Base-by-base conservation (phyloP, 1,284 basidiomycete genomes). In the Trametes pubescens region DNA sequence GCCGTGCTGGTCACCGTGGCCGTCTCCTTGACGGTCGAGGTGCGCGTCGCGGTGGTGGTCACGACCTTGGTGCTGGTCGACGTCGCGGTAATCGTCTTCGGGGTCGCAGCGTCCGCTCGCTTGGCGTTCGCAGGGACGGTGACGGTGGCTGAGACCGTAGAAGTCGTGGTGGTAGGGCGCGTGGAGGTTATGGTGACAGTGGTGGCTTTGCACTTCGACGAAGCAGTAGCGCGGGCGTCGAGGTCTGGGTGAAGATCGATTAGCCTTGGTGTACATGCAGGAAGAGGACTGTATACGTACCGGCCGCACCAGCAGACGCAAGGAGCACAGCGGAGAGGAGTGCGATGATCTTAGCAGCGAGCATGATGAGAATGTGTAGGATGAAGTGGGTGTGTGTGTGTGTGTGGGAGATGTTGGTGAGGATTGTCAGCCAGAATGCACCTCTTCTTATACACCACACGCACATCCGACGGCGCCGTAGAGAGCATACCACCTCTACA, bases 121-220 rank as follows among this genome's bases (percentile, higher is more conserved):
- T 47, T 56, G n/a, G 13, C 32, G 32, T 56, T 56, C 8, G 54
- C 40, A 18, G 26, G 26, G 29, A 56, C 54, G n/a, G 54, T 56
- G 11, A 43, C n/a, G 11, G 57, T 58, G 8, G 47, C 24, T 1
- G 49, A 46, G 29, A 52, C 47, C 29, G 49, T 51, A 13, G 6
- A 8, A 4, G 16, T 21, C 29, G 38, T 43, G 49, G 0, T 4
- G 1, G n/a, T 16, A 13, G 48, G n/a, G 35, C 14, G 40, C 7
- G 13, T 11, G 43, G 21, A 22, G 8, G 48, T 52, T n/a, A 24
- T 21, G 26, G 38, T 52, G 40, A 8, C 18, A 0, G 26, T 52
- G 1, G 18, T 21, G 4, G 49, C 18, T n/a, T 24, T 21, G 29
- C 37, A 43, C 3, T 11, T 52, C 6, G n/a, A 4, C 6, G n/a